Base-by-base conservation (phyloP, 495 filamentous ascomycete genomes). In the Evernia prunastri region DNA sequence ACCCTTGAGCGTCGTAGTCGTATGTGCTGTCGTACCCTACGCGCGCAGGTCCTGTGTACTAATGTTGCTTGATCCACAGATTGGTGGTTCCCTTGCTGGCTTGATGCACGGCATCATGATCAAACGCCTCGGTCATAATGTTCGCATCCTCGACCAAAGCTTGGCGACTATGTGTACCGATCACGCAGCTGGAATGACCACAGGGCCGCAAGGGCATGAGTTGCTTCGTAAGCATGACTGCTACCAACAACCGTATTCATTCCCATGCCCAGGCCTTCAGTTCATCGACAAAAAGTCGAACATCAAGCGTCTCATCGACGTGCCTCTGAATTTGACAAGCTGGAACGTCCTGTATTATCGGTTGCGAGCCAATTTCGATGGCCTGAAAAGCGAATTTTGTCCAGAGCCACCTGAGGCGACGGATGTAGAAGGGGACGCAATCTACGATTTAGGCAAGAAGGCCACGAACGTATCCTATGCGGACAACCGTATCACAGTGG, bases 81-180 rank as follows among this genome's bases (percentile, higher is more conserved):
- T 75, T 27, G 73, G 75, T 42, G 74, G 74, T 49, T 76, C 74
- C n/a, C 45, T 75, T 1, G 63, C 72, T 11, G 75, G 73, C 29
- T 63, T 76, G 12, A 70, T 77, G 72, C 69, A 70, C 60, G 75
- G 70, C 1, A 63, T 74, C 37, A 58, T 71, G 31, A 58, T 75
- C 58, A 76, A 73, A 63, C 60, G 69, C 12, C 71, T 69, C 10
- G 75, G 74, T 35, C 66, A 73, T 56, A 64, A 67, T 47, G 69
- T 76, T 23, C 57, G 45, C 42, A 72, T 77, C 23, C 60, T 75
- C 29, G 74, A 77, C 45, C 63, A 67, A 37, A 60, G 59, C 35
- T 13, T 53, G 1, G 60, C 66, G 9, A 66, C 68, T 3, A 25
- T 53, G 6, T 69, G 72, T 18, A 42, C 60, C 25, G 69, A 66